Evolutionary conservation across 1,284 basidiomycete species (phyloP).

Genomic region (Puccinia novopanici): DNA sequence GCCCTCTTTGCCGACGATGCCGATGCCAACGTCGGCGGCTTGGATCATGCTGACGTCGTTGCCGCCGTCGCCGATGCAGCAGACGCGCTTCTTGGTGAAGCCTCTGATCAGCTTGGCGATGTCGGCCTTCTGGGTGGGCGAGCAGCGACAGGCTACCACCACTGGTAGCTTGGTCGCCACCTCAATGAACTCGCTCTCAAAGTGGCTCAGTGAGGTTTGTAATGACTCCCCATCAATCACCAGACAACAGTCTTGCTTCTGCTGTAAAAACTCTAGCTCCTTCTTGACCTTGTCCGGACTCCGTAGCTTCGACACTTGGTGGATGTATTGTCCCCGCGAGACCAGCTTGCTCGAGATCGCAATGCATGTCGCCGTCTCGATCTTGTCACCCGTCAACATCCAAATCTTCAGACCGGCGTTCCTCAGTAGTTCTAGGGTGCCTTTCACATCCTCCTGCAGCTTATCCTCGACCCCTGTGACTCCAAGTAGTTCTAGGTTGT

Average conservation of each 20-base stretch:
- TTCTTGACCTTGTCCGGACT: conserved; percentile 74
- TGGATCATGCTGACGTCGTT: conserved; percentile 97
- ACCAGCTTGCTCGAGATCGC: conserved; percentile 96
- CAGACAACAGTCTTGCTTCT: conserved; percentile 92
- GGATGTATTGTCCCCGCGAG: conserved; percentile 93
- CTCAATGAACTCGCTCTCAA: conserved; percentile 90
- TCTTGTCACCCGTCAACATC: conserved; percentile 99
- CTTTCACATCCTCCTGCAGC: conserved; percentile 92
- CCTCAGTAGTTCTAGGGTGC: conserved; percentile 84
- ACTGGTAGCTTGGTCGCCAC: conserved; percentile 93
- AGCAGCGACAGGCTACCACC: conserved; percentile 96
- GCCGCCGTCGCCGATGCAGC: conserved; percentile 94
- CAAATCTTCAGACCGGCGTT: conserved; percentile 99
- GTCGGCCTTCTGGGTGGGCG: conserved; percentile 97
- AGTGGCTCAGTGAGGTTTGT: conserved; percentile 85
- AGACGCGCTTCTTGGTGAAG: conserved; percentile 89
- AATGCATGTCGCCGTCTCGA: conserved; percentile 97
- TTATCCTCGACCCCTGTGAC: conserved; percentile 98
- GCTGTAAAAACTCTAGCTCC: conserved; percentile 90
- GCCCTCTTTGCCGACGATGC: conserved; percentile 98
- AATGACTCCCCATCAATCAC: conserved; percentile 98
- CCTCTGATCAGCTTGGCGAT: conserved; percentile 87
- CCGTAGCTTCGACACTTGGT: conserved; percentile 82
- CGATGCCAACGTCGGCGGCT: conserved; percentile 88
- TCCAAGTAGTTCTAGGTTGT: conserved; percentile 85